Evolutionary conservation across 192 early-diverging fungal species (phyloP), one percentile per base, ranked within the genome.

Genomic region (Endogone sp.): DNA sequence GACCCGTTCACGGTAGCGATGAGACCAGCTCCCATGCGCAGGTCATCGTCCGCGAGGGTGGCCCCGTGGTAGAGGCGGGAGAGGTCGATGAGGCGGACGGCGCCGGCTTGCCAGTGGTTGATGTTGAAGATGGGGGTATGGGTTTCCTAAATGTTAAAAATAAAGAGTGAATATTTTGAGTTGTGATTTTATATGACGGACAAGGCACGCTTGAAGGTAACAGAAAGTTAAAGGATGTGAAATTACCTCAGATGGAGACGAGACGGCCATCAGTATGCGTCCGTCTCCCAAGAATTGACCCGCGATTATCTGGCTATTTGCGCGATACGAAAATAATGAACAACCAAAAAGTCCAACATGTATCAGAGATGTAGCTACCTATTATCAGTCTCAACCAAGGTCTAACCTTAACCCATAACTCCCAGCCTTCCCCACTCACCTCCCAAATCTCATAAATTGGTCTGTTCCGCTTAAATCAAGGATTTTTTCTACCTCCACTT

Each of bases 361-460:
- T 49, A 60, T 4, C 20, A 31, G 2, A 4, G 24, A 21, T 56
- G 29, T 70, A 26, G n/a, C 6, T 57, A 31, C 8, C 21, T 56
- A 31, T 61, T 60, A 61, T 44, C 49, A 29, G 28, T 3, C 54
- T 24, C 29, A 29, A 22, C 21, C 13, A 29, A 22, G 24, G 8
- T 31, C 32, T 44, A 29, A 29, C 3, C 54, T 24, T 23, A 29
- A 22, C 21, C 13, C n/a, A 22, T 21, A 4, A 24, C 32, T 24
- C 37, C 37, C 37, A 44, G 4, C 37, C 37, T 13, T 13, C 4
- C 37, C 37, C 37, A 63, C 28, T 71, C 74, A 78, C 73, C 71
- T 81, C 62, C 79, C 79, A 49, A 75, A 75, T 28, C 68, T 71
- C 31, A 75, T 69, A 66, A 81, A 78, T 25, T 73, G 64, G 2